These are phyloP conservation scores for Aspergillus phoenicis DNA, from an alignment of 2,329 filamentous ascomycete species.

Conservation along the genomic window DNA sequence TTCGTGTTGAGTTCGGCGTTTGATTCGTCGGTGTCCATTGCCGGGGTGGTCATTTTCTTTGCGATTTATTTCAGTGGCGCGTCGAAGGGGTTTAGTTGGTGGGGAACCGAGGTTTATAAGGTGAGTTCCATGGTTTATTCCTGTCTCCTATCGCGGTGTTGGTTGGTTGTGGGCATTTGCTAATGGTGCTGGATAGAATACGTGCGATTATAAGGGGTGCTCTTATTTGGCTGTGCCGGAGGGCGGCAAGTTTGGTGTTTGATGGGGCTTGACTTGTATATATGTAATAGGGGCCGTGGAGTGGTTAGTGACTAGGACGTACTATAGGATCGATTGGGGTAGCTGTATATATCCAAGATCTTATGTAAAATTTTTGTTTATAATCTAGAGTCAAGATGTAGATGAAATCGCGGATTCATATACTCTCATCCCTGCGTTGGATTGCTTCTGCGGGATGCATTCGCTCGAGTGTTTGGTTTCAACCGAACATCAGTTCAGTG, in stretches of 20 bases:
- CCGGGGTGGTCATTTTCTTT: slow-evolving; percentile 32
- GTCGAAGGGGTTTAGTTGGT: slow-evolving; percentile 27
- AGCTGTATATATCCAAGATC: too few relatives aligned
- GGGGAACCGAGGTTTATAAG: slow-evolving; percentile 31
- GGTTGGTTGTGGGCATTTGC: too few relatives aligned
- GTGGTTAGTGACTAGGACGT: neutral
- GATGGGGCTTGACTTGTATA: neutral
- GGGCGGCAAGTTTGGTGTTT: slow-evolving; percentile 20
- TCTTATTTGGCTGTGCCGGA: slow-evolving; percentile 21
- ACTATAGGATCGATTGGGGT: neutral
- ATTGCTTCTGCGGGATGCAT: too few relatives aligned
- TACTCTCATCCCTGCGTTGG: too few relatives aligned
- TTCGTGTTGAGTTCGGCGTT: slow-evolving; percentile 70
- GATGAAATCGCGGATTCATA: too few relatives aligned
- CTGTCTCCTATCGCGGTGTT: too few relatives aligned
- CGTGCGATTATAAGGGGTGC: slow-evolving; percentile 30
- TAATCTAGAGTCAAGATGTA: too few relatives aligned
- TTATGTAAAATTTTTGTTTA: too few relatives aligned
- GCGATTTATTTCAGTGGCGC: slow-evolving; percentile 30
- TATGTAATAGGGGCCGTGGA: neutral
- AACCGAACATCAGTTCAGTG: too few relatives aligned
- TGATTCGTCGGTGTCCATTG: slow-evolving; percentile 46
- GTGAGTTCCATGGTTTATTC: neutral
- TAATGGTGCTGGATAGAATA: slow-evolving; percentile 19
- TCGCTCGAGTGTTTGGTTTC: too few relatives aligned